Evolutionary conservation across 2,329 filamentous ascomycete genomes (phyloP), one percentile per base, ranked within the genome.

Genomic region (Thelonectria olida): DNA sequence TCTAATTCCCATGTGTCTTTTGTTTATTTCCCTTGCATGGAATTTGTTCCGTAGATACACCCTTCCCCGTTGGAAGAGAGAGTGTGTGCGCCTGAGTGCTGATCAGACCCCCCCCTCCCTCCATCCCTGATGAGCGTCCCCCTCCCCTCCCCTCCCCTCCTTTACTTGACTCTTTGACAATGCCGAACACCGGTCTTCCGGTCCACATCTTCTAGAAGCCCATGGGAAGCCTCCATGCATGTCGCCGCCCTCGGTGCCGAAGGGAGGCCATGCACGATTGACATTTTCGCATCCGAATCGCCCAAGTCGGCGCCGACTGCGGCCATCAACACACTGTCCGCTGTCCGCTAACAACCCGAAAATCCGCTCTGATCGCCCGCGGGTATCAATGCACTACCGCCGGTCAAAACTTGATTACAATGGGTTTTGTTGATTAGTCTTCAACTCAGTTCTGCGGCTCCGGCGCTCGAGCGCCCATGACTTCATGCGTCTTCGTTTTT

Each of bases 231-330:
- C 12, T 41, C 15, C 39, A 50, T 54, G 49, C 23, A 31, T 50
- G 34, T 53, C 64, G 58, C 50, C 48, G 64, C 44, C 27, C n/a
- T 71, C 68, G 66, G 65, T 62, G 64, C 68, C 68, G 68, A 51
- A 20, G n/a, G n/a, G n/a, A n/a, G n/a, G n/a, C n/a, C n/a, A n/a
- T n/a, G n/a, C n/a, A n/a, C n/a, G n/a, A n/a, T n/a, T n/a, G n/a
- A n/a, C n/a, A n/a, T n/a, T n/a, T n/a, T n/a, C n/a, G n/a, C n/a
- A n/a, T n/a, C n/a, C n/a, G 52, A 69, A 53, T 48, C 41, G 27
- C 59, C 48, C 38, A 17, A 27, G 28, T 71, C 68, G 68, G 68
- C 54, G 63, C 68, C 68, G 68, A 69, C 51, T 38, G 56, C 64
- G 53, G 42, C 28, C 17, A 17, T 15, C 41, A 22, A 48, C 19